A percentile compares a stretch with the other conserved stretches of the same genome.
These are phyloP conservation scores for Annulohypoxylon maeteangense DNA, from an alignment of 495 filamentous ascomycete genomes.

Conservation along the genomic window DNA sequence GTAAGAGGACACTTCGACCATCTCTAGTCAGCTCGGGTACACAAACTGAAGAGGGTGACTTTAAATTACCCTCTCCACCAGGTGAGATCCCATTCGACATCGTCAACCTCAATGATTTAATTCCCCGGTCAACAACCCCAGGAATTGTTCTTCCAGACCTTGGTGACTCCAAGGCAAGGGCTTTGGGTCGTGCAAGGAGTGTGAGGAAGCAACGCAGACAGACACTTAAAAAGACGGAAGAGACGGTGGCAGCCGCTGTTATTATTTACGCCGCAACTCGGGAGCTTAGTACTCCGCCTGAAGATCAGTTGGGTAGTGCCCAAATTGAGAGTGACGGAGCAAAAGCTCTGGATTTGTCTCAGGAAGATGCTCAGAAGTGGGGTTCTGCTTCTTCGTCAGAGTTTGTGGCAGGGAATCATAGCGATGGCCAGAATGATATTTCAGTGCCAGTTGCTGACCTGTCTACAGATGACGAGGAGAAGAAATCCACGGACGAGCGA, in stretches of 20 bases:
- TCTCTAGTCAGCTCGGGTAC: constrained; percentile 44
- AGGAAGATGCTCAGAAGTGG: constrained; percentile 35
- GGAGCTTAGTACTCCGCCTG: constrained; percentile 48
- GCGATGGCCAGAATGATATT: constrained; percentile 42
- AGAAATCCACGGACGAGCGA: constrained; percentile 50
- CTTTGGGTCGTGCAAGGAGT: constrained; percentile 52
- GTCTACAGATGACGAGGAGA: constrained; percentile 57
- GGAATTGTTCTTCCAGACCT: constrained; percentile 57
- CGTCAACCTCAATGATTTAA: constrained; percentile 38
- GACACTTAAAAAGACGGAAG: constrained; percentile 56
- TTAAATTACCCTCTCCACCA: constrained; percentile 14
- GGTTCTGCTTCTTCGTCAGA: constrained; percentile 34
- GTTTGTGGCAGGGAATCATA: constrained; percentile 38
- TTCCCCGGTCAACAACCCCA: constrained; percentile 56
- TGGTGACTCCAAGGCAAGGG: constrained; percentile 53
- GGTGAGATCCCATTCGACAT: constrained; percentile 14
- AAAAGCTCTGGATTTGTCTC: constrained; percentile 24
- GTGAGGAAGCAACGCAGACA: constrained; percentile 52
- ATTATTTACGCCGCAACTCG: constrained; percentile 58
- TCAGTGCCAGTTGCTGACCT: constrained; percentile 58
- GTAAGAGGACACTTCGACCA: constrained; percentile 30
- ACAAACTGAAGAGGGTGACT: constrained; percentile 55
- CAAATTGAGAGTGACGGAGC: constrained; percentile 24
- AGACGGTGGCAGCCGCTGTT: constrained; percentile 59
- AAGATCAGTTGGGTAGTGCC: constrained; percentile 21